These are phyloP conservation scores for Heracleum sosnowskyi DNA, from an alignment of 129 eudicot genomes.

Conservation along the genomic window DNA sequence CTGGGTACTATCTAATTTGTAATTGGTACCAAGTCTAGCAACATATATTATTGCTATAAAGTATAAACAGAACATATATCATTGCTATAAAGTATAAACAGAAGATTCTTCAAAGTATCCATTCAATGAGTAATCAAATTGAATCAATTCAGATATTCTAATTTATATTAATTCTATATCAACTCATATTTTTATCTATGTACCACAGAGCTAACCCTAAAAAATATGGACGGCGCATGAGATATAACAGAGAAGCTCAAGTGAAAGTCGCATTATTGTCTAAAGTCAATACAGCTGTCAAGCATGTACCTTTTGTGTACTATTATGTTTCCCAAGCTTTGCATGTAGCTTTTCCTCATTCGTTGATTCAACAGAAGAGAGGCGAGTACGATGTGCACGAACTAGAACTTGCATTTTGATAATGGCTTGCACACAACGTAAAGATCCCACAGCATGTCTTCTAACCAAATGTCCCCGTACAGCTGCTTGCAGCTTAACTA, in stretches of 20 bases:
- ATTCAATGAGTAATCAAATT: not conserved
- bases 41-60: not conserved
- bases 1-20: not conserved
- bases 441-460: constrained; percentile 78
- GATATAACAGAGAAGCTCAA: not conserved
- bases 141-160: not conserved
- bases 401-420: constrained; percentile 77
- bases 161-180: not conserved
- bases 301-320: constrained; percentile 17
- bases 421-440: constrained; percentile 84
- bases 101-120: not conserved
- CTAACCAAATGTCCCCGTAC: constrained; percentile 87
- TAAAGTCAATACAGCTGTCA: not conserved
- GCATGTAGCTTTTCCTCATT: constrained; percentile 17
- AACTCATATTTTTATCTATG: not conserved
- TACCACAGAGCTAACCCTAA: not conserved
- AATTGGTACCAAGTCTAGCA: not conserved
- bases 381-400: constrained; percentile 59
- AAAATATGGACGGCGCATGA: not conserved
- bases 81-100: not conserved
- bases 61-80: not conserved
- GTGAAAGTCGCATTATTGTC: not conserved
- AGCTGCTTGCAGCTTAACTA: constrained; percentile 82
- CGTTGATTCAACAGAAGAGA: constrained; percentile 24
- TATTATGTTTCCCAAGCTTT: constrained; percentile 13